These are phyloP conservation scores for Penicillium fimorum DNA, from an alignment of 495 filamentous ascomycete genomes.

Conservation along the genomic window DNA sequence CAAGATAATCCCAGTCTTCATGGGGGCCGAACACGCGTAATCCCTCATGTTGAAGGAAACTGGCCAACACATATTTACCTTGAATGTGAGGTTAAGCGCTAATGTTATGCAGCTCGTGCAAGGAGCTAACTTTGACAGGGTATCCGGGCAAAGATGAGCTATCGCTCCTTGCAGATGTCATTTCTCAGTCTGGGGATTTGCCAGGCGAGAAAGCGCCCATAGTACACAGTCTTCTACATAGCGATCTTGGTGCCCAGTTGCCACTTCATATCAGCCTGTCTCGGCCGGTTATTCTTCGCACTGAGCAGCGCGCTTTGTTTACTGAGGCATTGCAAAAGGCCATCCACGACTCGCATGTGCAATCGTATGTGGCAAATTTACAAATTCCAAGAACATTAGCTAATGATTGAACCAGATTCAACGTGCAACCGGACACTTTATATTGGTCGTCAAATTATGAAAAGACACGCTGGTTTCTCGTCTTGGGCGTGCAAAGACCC, in stretches of 20 bases:
- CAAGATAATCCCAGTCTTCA: constrained; percentile 82
- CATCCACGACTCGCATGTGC: constrained; percentile 42
- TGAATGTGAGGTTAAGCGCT: constrained; percentile 67
- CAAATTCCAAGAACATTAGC: background rate
- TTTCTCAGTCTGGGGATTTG: constrained; percentile 38
- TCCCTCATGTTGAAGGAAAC: constrained; percentile 82
- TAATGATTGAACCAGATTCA: constrained; percentile 46
- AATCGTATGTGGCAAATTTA: constrained; percentile 38
- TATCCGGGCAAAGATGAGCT: constrained; percentile 61
- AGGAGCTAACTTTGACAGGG: constrained; percentile 56
- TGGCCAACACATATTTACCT: constrained; percentile 94
- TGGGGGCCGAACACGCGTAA: constrained; percentile 74
- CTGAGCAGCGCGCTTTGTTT: constrained; percentile 64
- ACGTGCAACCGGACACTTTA: constrained; percentile 42
- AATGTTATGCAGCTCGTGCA: background rate
- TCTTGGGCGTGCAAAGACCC: constrained; percentile 57
- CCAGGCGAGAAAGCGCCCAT: constrained; percentile 5
- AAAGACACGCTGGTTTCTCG: constrained; percentile 81
- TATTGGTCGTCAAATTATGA: constrained; percentile 74
- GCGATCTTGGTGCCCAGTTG: constrained; percentile 72
- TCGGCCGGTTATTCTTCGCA: constrained; percentile 63
- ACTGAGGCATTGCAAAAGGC: constrained; percentile 36
- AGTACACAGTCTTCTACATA: constrained; percentile 63
- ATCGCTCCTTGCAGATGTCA: constrained; percentile 50
- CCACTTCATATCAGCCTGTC: constrained; percentile 92